These are phyloP conservation scores for Scopulariopsis brevicaulis DNA, from an alignment of 2,329 filamentous ascomycete genomes.

Conservation along the genomic window DNA sequence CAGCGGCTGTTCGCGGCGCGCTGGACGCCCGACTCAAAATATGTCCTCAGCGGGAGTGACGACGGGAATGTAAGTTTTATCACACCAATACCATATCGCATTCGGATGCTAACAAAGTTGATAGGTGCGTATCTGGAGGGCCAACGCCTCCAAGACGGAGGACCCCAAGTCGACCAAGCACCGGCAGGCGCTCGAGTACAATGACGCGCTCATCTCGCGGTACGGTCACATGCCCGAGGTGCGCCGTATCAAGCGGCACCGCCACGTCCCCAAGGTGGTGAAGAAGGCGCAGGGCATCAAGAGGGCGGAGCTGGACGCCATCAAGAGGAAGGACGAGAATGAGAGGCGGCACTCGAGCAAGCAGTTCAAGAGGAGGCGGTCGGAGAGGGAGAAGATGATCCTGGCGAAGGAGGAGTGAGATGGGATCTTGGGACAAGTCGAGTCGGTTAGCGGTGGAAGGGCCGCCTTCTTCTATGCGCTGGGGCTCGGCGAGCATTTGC, in stretches of 20 bases:
- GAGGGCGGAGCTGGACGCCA: slow-evolving; percentile 70
- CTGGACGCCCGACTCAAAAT: slow-evolving; percentile 84
- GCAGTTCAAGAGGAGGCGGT: slow-evolving; percentile 59
- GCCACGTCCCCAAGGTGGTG: slow-evolving; percentile 82
- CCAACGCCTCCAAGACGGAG: slow-evolving; percentile 70
- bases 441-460: neutral
- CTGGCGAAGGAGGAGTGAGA: slow-evolving; percentile 49
- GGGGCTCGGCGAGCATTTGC: neutral
- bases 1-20: slow-evolving; percentile 79
- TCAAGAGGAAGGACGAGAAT: slow-evolving; percentile 90
- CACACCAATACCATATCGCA: slow-evolving; percentile 22
- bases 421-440: neutral
- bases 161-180: slow-evolving; percentile 80
- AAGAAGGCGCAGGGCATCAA: slow-evolving; percentile 98
- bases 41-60: slow-evolving; percentile 81
- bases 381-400: slow-evolving; percentile 89
- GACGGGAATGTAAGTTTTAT: slow-evolving; percentile 59
- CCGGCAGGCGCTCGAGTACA: slow-evolving; percentile 83
- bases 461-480: neutral
- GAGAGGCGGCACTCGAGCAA: slow-evolving; percentile 85
- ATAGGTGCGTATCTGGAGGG: slow-evolving; percentile 65
- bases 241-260: slow-evolving; percentile 76
- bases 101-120: neutral
- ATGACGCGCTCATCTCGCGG: slow-evolving; percentile 68
- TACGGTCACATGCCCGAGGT: slow-evolving; percentile 97